These are phyloP conservation scores for Anthracocystis setariae DNA, from an alignment of 1,284 basidiomycete species.

Conservation along the genomic window DNA sequence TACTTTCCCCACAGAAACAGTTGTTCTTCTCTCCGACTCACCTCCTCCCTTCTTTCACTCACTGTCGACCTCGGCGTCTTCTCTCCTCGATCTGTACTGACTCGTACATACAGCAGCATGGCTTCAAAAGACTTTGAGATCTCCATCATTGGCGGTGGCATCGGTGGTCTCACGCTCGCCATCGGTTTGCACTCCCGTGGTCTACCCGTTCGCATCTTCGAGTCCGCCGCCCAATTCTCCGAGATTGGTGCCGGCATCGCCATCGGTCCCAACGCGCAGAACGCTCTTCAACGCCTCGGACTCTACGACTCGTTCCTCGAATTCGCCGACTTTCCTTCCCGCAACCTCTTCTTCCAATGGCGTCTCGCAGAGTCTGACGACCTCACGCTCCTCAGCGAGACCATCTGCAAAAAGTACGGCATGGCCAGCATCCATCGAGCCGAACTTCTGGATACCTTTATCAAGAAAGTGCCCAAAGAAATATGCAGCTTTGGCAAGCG, in stretches of 20 bases:
- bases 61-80: background rate
- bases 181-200: slow-evolving; percentile 29
- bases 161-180: slow-evolving; percentile 49
- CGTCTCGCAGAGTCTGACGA: slow-evolving; percentile 32
- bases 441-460: slow-evolving; percentile 43
- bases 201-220: slow-evolving; percentile 44
- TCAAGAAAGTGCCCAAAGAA: slow-evolving; percentile 23
- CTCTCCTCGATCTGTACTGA: background rate
- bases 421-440: slow-evolving; percentile 49
- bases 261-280: slow-evolving; percentile 28
- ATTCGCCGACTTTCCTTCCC: slow-evolving; percentile 35
- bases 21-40: too few relatives aligned
- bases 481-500: slow-evolving; percentile 48
- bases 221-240: slow-evolving; percentile 34
- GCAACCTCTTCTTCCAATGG: slow-evolving; percentile 55
- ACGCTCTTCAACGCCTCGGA: slow-evolving; percentile 28
- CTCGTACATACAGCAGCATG: background rate
- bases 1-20: too few relatives aligned
- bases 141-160: slow-evolving; percentile 49
- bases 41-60: too few relatives aligned
- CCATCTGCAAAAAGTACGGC: slow-evolving; percentile 43
- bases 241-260: slow-evolving; percentile 52
- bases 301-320: slow-evolving; percentile 40
- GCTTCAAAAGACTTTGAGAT: slow-evolving; percentile 42
- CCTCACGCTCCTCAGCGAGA: slow-evolving; percentile 35